Conservation (phyloP, 345 rosid genomes). For the Salix brachista region DNA sequence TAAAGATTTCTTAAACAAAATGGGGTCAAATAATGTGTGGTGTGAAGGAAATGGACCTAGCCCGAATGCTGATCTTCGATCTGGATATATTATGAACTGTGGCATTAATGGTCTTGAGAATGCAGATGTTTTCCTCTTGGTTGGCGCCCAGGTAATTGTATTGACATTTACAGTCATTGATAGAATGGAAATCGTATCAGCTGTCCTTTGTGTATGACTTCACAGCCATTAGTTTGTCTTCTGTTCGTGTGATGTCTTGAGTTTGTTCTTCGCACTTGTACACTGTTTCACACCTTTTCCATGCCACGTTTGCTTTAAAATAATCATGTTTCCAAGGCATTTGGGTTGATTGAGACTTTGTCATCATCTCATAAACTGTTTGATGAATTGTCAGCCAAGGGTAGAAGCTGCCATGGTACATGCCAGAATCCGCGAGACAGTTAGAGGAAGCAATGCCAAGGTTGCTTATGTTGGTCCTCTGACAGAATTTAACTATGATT, state of each 20-base stretch:
- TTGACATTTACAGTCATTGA: not conserved
- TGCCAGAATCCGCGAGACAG: conserved; percentile 91
- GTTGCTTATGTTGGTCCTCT: conserved; percentile 86
- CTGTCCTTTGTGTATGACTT: not conserved
- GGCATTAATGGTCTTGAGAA: conserved; percentile 89
- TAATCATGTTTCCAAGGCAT: not conserved
- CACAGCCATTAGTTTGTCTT: not conserved
- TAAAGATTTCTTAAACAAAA: conserved; percentile 82
- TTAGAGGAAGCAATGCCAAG: conserved; percentile 73
- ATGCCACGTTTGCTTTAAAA: not conserved
- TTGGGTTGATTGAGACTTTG: not conserved
- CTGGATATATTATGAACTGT: conserved; percentile 83
- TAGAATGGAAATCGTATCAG: not conserved
- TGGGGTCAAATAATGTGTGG: conserved; percentile 94
- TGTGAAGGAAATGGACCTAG: conserved; percentile 82
- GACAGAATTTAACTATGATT: conserved; percentile 75
- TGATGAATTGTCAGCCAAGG: conserved; percentile 66
- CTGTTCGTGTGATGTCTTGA: not conserved
- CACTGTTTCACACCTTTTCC: not conserved
- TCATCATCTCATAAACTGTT: conserved; percentile 14
- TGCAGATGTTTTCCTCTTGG: conserved; percentile 50
- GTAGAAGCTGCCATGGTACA: conserved; percentile 98
- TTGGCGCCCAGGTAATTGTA: conserved; percentile 77
- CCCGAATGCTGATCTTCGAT: conserved; percentile 88
- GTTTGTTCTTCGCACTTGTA: not conserved